Base-by-base conservation (phyloP, 2,329 filamentous ascomycete species). In the Coniochaeta sp. region DNA sequence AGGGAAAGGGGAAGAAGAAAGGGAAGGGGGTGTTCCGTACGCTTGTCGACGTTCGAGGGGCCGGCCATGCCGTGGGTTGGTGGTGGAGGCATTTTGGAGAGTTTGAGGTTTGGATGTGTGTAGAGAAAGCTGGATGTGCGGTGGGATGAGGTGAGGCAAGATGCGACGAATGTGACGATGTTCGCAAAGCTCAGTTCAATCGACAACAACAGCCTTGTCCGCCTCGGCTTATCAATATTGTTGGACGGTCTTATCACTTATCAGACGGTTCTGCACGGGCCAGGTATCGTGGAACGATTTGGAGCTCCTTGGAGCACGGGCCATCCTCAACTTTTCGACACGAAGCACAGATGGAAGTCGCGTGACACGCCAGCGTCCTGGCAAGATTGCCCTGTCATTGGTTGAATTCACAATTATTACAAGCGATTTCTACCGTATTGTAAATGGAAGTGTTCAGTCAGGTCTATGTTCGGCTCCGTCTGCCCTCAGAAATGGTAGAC, bases 1-100 rank as follows among this genome's bases (percentile, higher is more conserved):
- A n/a, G n/a, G n/a, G n/a, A n/a, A n/a, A n/a, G n/a, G n/a, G n/a
- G n/a, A n/a, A n/a, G n/a, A n/a, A n/a, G n/a, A n/a, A n/a, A n/a
- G n/a, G n/a, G n/a, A n/a, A n/a, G n/a, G n/a, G n/a, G n/a, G n/a
- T n/a, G n/a, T n/a, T 30, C 12, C 66, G 38, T 73, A 81, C 78
- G 67, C 69, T 82, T 82, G 65, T 82, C 78, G 55, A 77, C 64
- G 53, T 71, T 76, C 42, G 77, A 79, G 27, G 73, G 76, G 58
- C 75, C 77, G 52, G 55, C 61, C 49, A 60, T 59, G 31, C 51
- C 55, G 48, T 62, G 61, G 51, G 58, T 58, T 10, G 65, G 63
- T 40, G 63, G 63, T 49, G 63, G 60, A 52, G 65, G 67, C 67
- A 69, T 69, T 42, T 33, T 65, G 42, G 13, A n/a, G 12, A 30